These are phyloP conservation scores for Miamiensis avidus DNA, from an alignment of 169 alveolate genomes.

Conservation along the genomic window DNA sequence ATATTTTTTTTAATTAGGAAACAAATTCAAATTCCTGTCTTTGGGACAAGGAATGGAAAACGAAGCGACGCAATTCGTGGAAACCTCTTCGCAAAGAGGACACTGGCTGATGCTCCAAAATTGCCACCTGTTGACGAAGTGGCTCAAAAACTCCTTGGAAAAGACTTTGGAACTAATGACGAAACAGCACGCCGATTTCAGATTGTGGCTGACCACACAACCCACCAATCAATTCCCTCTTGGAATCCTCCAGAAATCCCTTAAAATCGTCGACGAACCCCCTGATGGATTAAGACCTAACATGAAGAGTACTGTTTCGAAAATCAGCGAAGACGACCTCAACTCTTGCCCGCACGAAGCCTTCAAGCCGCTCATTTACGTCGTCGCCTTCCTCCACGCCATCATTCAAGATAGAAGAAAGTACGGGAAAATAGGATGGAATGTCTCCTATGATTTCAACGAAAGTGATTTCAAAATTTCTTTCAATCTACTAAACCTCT, in stretches of 20 bases:
- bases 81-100: conserved; percentile 87
- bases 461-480: conserved; percentile 92
- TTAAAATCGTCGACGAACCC: conserved; percentile 94
- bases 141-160: conserved; percentile 91
- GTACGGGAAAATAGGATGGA: conserved; percentile 95
- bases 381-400: conserved; percentile 94
- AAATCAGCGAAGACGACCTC: conserved; percentile 84
- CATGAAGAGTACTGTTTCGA: conserved; percentile 86
- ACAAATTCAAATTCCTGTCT: conserved; percentile 87
- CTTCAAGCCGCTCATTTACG: conserved; percentile 89
- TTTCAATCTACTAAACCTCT: conserved; percentile 79
- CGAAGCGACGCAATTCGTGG: conserved; percentile 83
- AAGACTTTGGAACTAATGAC: conserved; percentile 73
- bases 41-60: conserved; percentile 95
- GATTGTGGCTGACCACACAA: conserved; percentile 95
- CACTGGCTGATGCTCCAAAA: conserved; percentile 94
- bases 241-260: conserved; percentile 90
- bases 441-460: conserved; percentile 93
- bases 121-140: conserved; percentile 90
- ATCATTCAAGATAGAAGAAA: conserved; percentile 92
- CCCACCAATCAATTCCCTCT: conserved; percentile 94
- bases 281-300: conserved; percentile 95
- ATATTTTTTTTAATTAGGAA: too few relatives aligned
- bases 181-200: conserved; percentile 84
- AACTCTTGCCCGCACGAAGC: conserved; percentile 87